phyloP scores from a whole-genome alignment of 805 yeast genomes.

The Yarrowia hollandica region DNA sequence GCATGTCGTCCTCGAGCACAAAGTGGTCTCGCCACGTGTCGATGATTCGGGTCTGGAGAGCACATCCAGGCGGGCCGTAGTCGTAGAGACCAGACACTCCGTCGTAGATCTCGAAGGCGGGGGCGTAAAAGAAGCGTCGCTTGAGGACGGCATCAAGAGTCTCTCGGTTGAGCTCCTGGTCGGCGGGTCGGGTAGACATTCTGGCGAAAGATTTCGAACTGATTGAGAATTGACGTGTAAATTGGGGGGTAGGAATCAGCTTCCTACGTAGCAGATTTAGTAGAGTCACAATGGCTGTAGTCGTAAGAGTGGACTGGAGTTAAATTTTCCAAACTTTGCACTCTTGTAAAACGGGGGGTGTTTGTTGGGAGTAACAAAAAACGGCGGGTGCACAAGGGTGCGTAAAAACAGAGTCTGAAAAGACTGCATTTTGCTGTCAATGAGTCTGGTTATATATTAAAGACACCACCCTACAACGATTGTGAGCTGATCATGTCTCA shows the following conservation, averaged over 20 bases:
- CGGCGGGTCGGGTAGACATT: conserved; percentile 36
- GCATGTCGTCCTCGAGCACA: conserved; percentile 96
- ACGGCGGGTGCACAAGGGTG: too few species aligned
- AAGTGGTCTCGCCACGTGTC: conserved; percentile 98
- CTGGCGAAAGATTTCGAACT: neutral
- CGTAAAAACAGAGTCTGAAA: too few species aligned
- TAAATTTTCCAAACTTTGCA: conserved; percentile 29
- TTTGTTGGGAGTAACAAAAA: conserved; percentile 13
- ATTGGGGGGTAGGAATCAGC: conserved; percentile 8
- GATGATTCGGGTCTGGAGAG: conserved; percentile 91
- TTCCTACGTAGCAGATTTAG: conserved; percentile 24
- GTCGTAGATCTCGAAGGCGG: conserved; percentile 95
- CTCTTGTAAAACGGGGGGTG: neutral
- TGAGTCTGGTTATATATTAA: too few species aligned
- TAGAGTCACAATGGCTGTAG: conserved; percentile 26
- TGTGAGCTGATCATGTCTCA: too few species aligned
- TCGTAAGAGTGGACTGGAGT: conserved; percentile 27
- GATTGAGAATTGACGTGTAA: conserved; percentile 12
- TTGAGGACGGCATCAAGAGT: conserved; percentile 85
- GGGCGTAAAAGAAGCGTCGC: conserved; percentile 96
- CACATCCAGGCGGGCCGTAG: conserved; percentile 99
- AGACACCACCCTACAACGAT: too few species aligned
- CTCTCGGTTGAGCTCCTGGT: conserved; percentile 68
- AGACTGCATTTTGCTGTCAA: too few species aligned
- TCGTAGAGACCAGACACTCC: conserved; percentile 98